Evolutionary conservation across 164 flowering plant species (phyloP), one percentile per base, ranked within the genome.

Genomic region (Vitis rotundifolia): DNA sequence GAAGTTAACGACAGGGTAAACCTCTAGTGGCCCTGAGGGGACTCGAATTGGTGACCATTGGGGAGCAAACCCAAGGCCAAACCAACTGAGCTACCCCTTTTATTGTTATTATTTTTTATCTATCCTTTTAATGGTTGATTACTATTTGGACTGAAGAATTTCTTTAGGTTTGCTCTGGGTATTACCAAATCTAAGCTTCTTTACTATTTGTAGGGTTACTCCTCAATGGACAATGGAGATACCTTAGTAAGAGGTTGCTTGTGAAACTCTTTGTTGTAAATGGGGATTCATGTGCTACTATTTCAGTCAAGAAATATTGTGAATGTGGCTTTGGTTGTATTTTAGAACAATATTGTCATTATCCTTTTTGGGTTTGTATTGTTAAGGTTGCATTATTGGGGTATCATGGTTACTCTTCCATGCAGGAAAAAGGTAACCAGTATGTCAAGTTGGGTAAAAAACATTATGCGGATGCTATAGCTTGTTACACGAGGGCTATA

Each of bases 381-480:
- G 7, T 3, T 15, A 2, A 6, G 48, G 64, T 68, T 14, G 2
- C 44, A 37, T 37, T 52, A 22, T 15, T 50, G 9, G 49, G 22
- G 53, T 9, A 3, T 54, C 49, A 15, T 59, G 26, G 28, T 44
- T 13, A 10, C 14, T 66, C 10, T 49, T 57, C 29, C 15, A 58
- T 47, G 78, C 79, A 95, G 98, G 99, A 95, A 70, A 70, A 91
- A 68, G 99, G 99, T 26, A 95, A 95, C 60, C 76, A 87, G 73
- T 89, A 77, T 84, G 96, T 95, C 52, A 91, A 89, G 84, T 84
- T 74, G 89, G 99, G 99, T 47, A 93, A 86, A 77, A 90, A 82
- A 73, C 89, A 92, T 59, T 95, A 90, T 68, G 72, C 86, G 5
- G 88, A 89, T 75, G 99, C 99, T 64, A 82, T 92, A 66, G 93